Percentiles rank a stretch among this genome's conserved stretches.
phyloP scores from a whole-genome alignment of 306 rosid species.

The Styphnolobium japonicum region DNA sequence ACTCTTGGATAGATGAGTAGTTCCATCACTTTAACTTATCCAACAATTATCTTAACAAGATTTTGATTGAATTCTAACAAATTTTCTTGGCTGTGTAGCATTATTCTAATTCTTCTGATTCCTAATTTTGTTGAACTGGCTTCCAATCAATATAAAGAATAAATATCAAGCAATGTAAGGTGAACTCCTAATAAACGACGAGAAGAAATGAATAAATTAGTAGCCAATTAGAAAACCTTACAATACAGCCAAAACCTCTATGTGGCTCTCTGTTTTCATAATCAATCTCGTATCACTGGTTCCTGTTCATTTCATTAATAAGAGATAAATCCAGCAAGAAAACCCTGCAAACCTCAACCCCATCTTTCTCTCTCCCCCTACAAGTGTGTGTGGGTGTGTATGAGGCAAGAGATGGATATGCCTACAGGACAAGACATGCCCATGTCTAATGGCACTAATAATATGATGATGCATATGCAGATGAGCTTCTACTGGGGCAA shows the following conservation, averaged over 20 bases:
- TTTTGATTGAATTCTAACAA: too few relatives aligned
- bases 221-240: not conserved
- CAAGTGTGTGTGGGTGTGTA: not conserved
- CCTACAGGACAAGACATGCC: slow-evolving; percentile 9
- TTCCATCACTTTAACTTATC: too few relatives aligned
- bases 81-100: too few relatives aligned
- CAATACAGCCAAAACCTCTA: too few relatives aligned
- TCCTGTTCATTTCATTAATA: not conserved
- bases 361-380: not conserved
- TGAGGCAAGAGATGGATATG: not conserved
- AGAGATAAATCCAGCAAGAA: not conserved
- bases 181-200: not conserved
- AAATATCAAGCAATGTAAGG: too few relatives aligned
- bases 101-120: too few relatives aligned
- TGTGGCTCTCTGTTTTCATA: not conserved
- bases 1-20: too few relatives aligned
- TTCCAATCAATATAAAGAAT: too few relatives aligned
- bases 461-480: slow-evolving; percentile 29
- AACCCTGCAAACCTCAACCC: not conserved
- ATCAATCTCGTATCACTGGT: not conserved
- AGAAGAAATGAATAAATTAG: not conserved
- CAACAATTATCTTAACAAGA: too few relatives aligned
- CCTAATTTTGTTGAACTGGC: too few relatives aligned
- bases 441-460: not conserved
- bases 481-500: slow-evolving; percentile 71